Percentiles rank a stretch among this genome's conserved stretches.
Evolutionary conservation across 257 asterid species (phyloP).

Genomic region (Catharanthus roseus): DNA sequence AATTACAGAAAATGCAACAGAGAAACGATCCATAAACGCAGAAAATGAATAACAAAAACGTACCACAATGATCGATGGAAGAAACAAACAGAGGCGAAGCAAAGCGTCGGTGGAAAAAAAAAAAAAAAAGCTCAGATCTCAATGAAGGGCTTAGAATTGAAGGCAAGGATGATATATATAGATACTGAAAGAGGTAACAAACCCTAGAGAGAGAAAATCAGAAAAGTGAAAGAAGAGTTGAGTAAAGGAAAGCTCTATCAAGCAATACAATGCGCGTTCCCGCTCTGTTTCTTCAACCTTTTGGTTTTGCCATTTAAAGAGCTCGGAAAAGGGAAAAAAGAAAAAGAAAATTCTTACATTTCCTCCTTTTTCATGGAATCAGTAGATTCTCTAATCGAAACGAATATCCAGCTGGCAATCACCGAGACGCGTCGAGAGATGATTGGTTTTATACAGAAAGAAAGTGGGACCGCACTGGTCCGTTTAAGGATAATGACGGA

Average conservation of each 20-base stretch:
- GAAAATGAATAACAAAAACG: conserved; percentile 6
- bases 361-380: background rate
- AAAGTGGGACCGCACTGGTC: background rate
- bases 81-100: conserved; percentile 14
- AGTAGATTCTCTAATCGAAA: background rate
- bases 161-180: background rate
- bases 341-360: background rate
- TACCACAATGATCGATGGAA: conserved; percentile 22
- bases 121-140: conserved; percentile 15
- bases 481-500: background rate
- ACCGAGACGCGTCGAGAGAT: background rate
- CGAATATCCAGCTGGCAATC: background rate
- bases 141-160: conserved; percentile 1
- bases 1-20: background rate
- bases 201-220: conserved; percentile 3
- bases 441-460: background rate
- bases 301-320: conserved; percentile 3
- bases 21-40: conserved; percentile 9
- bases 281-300: conserved; percentile 7
- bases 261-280: background rate
- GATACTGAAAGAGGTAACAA: background rate
- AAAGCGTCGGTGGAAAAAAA: conserved; percentile 27
- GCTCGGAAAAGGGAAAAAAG: background rate
- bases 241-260: background rate
- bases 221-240: background rate